These are phyloP conservation scores for Bipolaris gigantea DNA, from an alignment of 2,329 filamentous ascomycete species.

Conservation along the genomic window DNA sequence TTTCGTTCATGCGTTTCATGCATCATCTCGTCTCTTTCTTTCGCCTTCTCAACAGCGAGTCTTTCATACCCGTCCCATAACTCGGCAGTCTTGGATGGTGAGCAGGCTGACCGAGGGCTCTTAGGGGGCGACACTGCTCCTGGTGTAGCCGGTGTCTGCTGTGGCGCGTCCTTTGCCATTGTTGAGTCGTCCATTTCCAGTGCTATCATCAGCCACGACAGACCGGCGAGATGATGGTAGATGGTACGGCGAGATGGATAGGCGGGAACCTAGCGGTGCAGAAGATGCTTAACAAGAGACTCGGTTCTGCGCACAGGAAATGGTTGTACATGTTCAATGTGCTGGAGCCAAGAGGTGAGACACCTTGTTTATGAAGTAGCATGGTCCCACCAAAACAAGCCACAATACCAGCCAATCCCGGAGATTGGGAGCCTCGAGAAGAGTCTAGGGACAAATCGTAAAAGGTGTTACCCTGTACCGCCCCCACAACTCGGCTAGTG, in stretches of 20 bases:
- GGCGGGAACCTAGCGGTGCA: slow-evolving; percentile 17
- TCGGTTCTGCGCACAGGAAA: slow-evolving; percentile 37
- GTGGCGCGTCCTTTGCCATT: slow-evolving; percentile 22
- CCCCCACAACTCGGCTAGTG: slow-evolving; percentile 31
- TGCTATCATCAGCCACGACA: slow-evolving; percentile 7
- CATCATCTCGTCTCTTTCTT: slow-evolving; percentile 27
- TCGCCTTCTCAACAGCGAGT: slow-evolving; percentile 37
- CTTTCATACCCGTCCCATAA: slow-evolving; percentile 43
- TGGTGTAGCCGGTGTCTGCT: slow-evolving; percentile 26
- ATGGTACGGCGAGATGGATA: slow-evolving; percentile 20
- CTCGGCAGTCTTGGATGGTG: slow-evolving; percentile 33
- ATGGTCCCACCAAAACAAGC: slow-evolving; percentile 17
- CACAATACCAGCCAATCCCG: slow-evolving; percentile 26
- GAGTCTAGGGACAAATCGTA: slow-evolving; percentile 23
- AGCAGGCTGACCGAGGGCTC: slow-evolving; percentile 31
- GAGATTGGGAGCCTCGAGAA: slow-evolving; percentile 25
- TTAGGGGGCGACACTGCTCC: slow-evolving; percentile 34
- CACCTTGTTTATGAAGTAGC: slow-evolving; percentile 38
- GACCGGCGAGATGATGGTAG: slow-evolving; percentile 8
- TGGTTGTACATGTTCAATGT: slow-evolving; percentile 34
- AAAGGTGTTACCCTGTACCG: slow-evolving; percentile 37
- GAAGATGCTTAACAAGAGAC: slow-evolving; percentile 34
- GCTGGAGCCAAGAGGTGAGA: slow-evolving; percentile 37
- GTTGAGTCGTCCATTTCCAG: slow-evolving; percentile 20
- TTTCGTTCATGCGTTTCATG: slow-evolving; percentile 4